phyloP scores from a whole-genome alignment of 345 rosid species.

The Populus simonii region DNA sequence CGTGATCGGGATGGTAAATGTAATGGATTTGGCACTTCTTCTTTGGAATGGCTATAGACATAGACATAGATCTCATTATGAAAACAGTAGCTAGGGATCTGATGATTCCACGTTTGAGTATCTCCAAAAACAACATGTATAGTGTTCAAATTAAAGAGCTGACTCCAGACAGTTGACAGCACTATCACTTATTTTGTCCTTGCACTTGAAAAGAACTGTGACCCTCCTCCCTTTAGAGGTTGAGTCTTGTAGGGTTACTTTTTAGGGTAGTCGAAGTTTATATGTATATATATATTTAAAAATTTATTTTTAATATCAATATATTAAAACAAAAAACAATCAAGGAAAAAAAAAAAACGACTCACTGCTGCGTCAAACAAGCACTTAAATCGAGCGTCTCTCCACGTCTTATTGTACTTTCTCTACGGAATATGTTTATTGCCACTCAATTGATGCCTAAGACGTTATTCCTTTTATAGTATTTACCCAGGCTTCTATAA shows the following conservation, averaged over 20 bases:
- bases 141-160: background rate
- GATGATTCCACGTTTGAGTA: background rate
- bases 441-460: too few relatives aligned
- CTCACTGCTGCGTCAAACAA: too few relatives aligned
- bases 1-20: background rate
- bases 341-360: too few relatives aligned
- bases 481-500: too few relatives aligned
- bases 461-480: too few relatives aligned
- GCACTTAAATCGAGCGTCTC: background rate
- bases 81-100: background rate
- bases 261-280: too few relatives aligned
- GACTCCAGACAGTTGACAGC: background rate
- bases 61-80: background rate
- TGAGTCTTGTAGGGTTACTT: background rate
- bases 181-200: background rate
- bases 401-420: background rate
- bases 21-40: background rate
- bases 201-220: background rate
- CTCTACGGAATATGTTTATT: background rate
- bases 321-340: too few relatives aligned
- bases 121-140: background rate
- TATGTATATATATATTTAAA: too few relatives aligned
- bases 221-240: background rate
- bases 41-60: background rate
- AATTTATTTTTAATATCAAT: too few relatives aligned